These are phyloP conservation scores for Paxillus involutus DNA, from an alignment of 768 basidiomycete genomes.

Conservation along the genomic window DNA sequence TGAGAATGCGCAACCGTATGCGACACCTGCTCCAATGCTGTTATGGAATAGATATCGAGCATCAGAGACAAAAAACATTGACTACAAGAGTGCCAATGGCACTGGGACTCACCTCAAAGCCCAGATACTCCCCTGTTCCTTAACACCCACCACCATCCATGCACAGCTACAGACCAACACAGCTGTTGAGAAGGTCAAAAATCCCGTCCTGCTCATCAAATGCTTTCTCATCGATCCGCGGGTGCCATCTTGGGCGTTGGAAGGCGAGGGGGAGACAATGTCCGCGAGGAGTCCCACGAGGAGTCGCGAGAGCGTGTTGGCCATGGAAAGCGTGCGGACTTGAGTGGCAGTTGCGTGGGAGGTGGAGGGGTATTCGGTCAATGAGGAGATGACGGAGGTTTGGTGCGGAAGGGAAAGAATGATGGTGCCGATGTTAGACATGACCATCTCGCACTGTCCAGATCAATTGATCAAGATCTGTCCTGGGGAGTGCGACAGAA, in stretches of 20 bases:
- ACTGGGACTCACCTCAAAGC: slow-evolving; percentile 51
- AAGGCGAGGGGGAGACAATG: slow-evolving; percentile 61
- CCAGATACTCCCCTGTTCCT: slow-evolving; percentile 59
- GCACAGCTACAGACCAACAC: slow-evolving; percentile 51
- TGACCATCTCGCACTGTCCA: slow-evolving; percentile 72
- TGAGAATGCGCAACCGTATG: slow-evolving; percentile 72
- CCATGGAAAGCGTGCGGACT: slow-evolving; percentile 66
- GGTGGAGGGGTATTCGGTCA: slow-evolving; percentile 16
- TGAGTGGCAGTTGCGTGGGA: slow-evolving; percentile 45
- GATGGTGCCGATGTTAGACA: slow-evolving; percentile 83
- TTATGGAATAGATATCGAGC: neutral
- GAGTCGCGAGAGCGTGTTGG: slow-evolving; percentile 73
- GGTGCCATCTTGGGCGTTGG: slow-evolving; percentile 31
- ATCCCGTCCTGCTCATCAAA: slow-evolving; percentile 59
- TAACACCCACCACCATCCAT: slow-evolving; percentile 53
- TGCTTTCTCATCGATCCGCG: slow-evolving; percentile 42
- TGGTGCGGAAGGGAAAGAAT: slow-evolving; percentile 57
- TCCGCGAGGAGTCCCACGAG: slow-evolving; percentile 71
- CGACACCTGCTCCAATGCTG: slow-evolving; percentile 65
- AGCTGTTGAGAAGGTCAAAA: slow-evolving; percentile 50
- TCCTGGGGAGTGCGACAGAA: neutral
- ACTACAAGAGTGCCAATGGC: neutral
- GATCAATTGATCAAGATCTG: neutral
- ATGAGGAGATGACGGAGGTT: slow-evolving; percentile 4
- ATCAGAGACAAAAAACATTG: neutral